Conservation (phyloP, 176 grass and related monocot species). For the Poa annua region DNA sequence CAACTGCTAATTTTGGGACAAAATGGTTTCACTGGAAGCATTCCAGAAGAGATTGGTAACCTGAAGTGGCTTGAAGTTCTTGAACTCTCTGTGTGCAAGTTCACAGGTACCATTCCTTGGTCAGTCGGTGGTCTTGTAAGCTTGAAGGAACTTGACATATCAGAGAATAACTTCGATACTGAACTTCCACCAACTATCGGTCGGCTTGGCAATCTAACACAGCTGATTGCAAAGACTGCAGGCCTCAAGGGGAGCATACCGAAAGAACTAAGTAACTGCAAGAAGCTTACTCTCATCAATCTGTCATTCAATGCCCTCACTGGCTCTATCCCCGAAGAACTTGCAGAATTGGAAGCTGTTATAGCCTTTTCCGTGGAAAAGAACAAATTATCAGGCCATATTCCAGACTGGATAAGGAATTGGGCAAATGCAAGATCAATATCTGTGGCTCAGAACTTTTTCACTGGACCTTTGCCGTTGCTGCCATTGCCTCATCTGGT, state of each 20-base stretch:
- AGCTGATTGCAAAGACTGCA: slow-evolving; percentile 64
- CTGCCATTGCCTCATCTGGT: slow-evolving; percentile 60
- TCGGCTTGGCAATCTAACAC: slow-evolving; percentile 61
- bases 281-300: slow-evolving; percentile 65
- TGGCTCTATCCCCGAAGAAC: slow-evolving; percentile 65
- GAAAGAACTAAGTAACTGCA: slow-evolving; percentile 69
- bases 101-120: slow-evolving; percentile 66
- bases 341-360: slow-evolving; percentile 64
- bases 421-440: slow-evolving; percentile 66
- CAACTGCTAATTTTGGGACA: slow-evolving; percentile 63
- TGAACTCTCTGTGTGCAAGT: slow-evolving; percentile 62
- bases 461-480: slow-evolving; percentile 68
- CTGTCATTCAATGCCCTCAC: slow-evolving; percentile 75
- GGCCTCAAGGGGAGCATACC: slow-evolving; percentile 77
- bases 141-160: slow-evolving; percentile 83
- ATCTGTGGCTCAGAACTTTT: slow-evolving; percentile 68
- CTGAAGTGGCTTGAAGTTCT: slow-evolving; percentile 68
- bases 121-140: slow-evolving; percentile 67
- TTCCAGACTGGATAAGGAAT: slow-evolving; percentile 78
- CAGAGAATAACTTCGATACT: slow-evolving; percentile 75
- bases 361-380: slow-evolving; percentile 62
- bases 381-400: slow-evolving; percentile 72
- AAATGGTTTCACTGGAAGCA: slow-evolving; percentile 66
- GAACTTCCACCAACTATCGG: slow-evolving; percentile 70
- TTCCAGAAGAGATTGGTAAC: slow-evolving; percentile 78